Base-by-base conservation (phyloP, 1,284 basidiomycete genomes). In the Singerocomus rubriflavus region DNA sequence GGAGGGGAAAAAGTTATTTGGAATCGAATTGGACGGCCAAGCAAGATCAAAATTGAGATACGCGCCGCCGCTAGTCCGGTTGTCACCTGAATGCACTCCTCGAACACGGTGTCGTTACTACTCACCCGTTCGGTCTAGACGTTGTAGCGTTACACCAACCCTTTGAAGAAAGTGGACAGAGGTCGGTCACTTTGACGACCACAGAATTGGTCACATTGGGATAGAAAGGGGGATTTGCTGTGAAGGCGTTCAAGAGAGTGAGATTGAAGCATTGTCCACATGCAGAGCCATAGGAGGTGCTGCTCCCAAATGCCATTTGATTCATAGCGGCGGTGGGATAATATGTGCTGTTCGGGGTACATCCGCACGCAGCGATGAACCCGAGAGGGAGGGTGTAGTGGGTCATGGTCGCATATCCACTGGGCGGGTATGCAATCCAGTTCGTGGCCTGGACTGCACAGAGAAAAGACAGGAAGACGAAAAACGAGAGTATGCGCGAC, bases 251-350 rank as follows among this genome's bases (percentile, higher is more conserved):
- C 43, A 88, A 62, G 30, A 91, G 73, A 1, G 86, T 86, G 52
- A 91, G 69, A 44, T 84, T 84, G 68, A 91, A 90, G 73, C 88
- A 91, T 50, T 74, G 76, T 35, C 88, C 88, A 59, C 88, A 90
- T 4, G 76, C 77, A 35, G 85, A 81, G 6, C 87, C 87, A 61
- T 82, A 90, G n/a, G 78, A 76, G n/a, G 71, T 75, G 55, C 79
- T 83, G 62, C 83, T 86, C 0, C 88, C 88, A 58, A 78, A 91
- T 2, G 88, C 88, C 74, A 85, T 82, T 60, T 88, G 82, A 52
- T 75, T 86, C 56, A 91, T 68, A 8, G 88, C 88, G 16, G 82
- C 87, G 2, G 88, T 90, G 3, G 88, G 87, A 60, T 83, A 88
- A 59, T 83, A 73, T 27, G 85, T 87, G 61, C 85, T 88, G 38